Conservation (phyloP, 345 rosid genomes). For the Eucalyptus virginea region DNA sequence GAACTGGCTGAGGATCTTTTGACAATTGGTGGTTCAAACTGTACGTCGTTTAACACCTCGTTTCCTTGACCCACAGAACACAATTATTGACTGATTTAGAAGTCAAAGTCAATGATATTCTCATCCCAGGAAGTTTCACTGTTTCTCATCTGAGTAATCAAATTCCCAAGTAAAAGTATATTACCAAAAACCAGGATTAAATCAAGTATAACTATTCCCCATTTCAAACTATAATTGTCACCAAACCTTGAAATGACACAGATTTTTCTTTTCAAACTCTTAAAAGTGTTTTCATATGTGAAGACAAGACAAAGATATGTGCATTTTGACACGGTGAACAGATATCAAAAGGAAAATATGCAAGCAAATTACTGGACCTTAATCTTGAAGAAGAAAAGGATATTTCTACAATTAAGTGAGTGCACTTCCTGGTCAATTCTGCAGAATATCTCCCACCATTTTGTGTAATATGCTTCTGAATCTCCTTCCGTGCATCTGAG, state of each 20-base stretch:
- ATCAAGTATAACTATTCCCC: not conserved
- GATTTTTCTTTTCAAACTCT: not conserved
- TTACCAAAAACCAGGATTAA: not conserved
- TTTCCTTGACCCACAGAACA: not conserved
- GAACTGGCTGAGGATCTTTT: not conserved
- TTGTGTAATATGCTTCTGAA: conserved; percentile 42
- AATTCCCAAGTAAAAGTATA: not conserved
- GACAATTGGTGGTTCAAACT: not conserved
- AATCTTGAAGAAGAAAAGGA: conserved; percentile 30
- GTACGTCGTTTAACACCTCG: not conserved
- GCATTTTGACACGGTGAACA: not conserved
- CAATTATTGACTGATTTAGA: not conserved
- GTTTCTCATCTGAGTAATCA: too few species aligned
- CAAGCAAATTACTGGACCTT: not conserved
- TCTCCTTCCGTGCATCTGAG: conserved; percentile 72
- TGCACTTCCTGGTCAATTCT: conserved; percentile 70
- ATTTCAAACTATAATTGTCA: not conserved
- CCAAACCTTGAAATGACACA: not conserved
- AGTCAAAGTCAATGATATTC: too few species aligned
- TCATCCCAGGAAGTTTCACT: too few species aligned
- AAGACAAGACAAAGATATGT: not conserved
- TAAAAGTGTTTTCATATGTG: not conserved
- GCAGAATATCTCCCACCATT: conserved; percentile 83
- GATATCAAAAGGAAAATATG: not conserved
- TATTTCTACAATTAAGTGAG: conserved; percentile 89